Evolutionary conservation across 345 rosid species (phyloP).

Genomic region (Murraya koenigii): DNA sequence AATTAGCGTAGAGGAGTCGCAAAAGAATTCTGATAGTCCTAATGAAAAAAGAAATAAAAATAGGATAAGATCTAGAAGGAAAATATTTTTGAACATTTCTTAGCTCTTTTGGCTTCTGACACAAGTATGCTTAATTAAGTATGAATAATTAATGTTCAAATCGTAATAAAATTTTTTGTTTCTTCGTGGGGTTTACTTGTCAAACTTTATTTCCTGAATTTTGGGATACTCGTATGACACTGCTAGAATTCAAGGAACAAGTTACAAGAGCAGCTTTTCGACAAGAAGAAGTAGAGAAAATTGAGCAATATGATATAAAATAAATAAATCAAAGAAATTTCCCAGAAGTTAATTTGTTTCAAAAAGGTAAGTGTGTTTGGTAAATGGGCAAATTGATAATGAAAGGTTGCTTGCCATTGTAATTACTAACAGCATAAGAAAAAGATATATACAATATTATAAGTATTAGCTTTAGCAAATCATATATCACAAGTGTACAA

Average conservation of each 20-base stretch:
- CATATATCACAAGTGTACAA: background rate
- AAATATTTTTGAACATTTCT: slow-evolving; percentile 18
- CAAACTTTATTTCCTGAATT: slow-evolving; percentile 22
- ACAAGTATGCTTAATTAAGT: slow-evolving; percentile 13
- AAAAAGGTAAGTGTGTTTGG: background rate
- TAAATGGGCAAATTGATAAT: background rate
- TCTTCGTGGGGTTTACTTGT: slow-evolving; percentile 9
- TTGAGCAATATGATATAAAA: background rate
- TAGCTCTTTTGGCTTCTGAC: slow-evolving; percentile 24
- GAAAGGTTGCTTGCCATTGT: background rate
- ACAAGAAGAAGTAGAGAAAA: slow-evolving; percentile 16
- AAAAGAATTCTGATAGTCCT: too few species aligned
- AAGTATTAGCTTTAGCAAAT: background rate
- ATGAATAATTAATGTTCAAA: background rate
- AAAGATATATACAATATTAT: too few species aligned
- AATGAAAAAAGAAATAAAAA: too few species aligned
- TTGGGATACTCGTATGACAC: background rate
- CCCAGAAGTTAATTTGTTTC: background rate
- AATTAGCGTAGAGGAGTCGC: too few species aligned
- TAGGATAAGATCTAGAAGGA: background rate
- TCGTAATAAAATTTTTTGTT: background rate
- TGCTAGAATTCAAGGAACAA: slow-evolving; percentile 7
- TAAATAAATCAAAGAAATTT: background rate
- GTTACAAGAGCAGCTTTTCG: background rate
- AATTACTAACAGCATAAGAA: background rate